Base-by-base conservation (phyloP, 2,329 filamentous ascomycete species). In the Cercospora brassicicola region DNA sequence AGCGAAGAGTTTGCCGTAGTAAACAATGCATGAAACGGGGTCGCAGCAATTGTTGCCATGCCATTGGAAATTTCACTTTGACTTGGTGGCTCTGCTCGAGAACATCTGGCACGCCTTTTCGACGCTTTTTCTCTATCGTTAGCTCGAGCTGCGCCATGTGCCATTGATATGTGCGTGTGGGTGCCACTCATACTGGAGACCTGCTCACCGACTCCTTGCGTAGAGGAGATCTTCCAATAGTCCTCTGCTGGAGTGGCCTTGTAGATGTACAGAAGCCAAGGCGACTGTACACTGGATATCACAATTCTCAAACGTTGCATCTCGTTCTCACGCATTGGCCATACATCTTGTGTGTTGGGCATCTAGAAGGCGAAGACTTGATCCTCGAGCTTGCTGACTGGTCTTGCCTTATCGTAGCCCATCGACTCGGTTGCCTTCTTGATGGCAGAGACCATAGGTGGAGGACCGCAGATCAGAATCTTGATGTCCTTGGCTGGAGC, bases 371-470 rank as follows among this genome's bases (percentile, higher is more conserved):
- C 93, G 84, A 99, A 99, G 74, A 99, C 92, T 82, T 98, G 95
- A 81, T 99, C 95, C 79, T 94, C 91, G 64, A 98, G 89, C 88
- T 98, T 98, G 89, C 94, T 97, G 76, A 98, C 94, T 55, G 94
- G 93, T 69, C 90, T 89, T 51, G 95, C 92, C 87, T 98, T 98
- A 78, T 92, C 87, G 85, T 91, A 99, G 67, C 95, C 95, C 20
- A 98, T 86, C 71, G 88, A 86, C 82, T 96, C 93, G 61, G 94
- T 90, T 6, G 93, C 88, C 87, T 98, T 98, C 91, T 99, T 99
- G 85, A 98, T 90, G 62, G 93, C 94, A 76, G 91, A 91, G 72
- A 98, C 87, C 95, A 99, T 99, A 61, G 95, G 95, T 66, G 95
- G 95, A 67, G 95, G 95, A 65, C 95, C 95, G 79, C 95, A 99